A percentile compares a stretch with the other conserved stretches of the same genome.
These are phyloP conservation scores for Daedaleopsis sinensis DNA, from an alignment of 768 basidiomycete genomes.

Conservation along the genomic window DNA sequence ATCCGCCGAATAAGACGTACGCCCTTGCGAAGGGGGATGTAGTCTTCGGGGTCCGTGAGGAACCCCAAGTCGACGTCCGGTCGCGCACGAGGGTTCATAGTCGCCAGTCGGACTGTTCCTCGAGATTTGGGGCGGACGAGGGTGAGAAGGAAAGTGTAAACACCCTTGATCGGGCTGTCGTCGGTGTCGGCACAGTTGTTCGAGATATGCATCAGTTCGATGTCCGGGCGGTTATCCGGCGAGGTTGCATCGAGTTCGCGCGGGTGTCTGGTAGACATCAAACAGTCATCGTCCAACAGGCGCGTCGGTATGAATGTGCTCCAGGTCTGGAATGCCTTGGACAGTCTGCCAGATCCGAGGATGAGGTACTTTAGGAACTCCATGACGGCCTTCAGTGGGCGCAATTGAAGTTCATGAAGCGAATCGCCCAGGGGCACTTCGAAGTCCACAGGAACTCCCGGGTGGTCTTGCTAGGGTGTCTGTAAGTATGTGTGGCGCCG, in stretches of 20 bases:
- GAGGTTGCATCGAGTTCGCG: constrained; percentile 11
- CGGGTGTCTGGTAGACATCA: not conserved
- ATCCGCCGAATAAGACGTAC: constrained; percentile 24
- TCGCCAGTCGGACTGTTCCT: constrained; percentile 26
- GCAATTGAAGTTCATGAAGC: constrained; percentile 13
- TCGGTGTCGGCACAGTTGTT: constrained; percentile 12
- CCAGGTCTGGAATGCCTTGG: constrained; percentile 13
- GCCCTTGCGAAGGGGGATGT: constrained; percentile 24
- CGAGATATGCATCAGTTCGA: constrained; percentile 25
- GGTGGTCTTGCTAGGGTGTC: constrained; percentile 18
- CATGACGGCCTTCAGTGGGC: constrained; percentile 1
- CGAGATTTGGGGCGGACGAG: constrained; percentile 28
- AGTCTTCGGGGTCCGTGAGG: constrained; percentile 30
- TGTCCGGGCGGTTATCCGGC: constrained; percentile 22
- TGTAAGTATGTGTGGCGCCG: not conserved
- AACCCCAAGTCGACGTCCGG: constrained; percentile 33
- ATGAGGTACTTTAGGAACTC: constrained; percentile 17
- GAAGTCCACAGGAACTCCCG: constrained; percentile 16
- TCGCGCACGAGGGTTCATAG: constrained; percentile 29
- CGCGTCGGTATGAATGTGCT: constrained; percentile 11
- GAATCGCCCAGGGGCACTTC: constrained; percentile 17
- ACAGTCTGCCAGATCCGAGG: constrained; percentile 15
- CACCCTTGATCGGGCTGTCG: constrained; percentile 14
- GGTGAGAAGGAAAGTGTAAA: constrained; percentile 23
- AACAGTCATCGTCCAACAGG: constrained; percentile 8